phyloP scores from a whole-genome alignment of 495 filamentous ascomycete species.

The Neurospora sp. region DNA sequence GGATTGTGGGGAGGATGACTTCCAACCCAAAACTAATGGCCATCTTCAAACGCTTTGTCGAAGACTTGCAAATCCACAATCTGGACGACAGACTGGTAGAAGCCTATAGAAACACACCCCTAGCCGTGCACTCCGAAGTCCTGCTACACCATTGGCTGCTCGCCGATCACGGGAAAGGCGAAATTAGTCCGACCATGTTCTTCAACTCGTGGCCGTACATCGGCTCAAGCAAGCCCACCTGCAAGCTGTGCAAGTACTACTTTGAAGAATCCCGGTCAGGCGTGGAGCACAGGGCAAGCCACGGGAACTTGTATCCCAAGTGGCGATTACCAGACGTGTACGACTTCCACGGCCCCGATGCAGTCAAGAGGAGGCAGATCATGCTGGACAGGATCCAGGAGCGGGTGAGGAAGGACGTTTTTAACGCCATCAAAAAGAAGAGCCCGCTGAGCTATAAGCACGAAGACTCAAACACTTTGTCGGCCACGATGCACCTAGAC shows the following conservation, averaged over 20 bases:
- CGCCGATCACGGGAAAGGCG: background rate
- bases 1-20: too few species aligned
- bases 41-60: background rate
- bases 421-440: background rate
- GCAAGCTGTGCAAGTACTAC: slow-evolving; percentile 16
- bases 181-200: slow-evolving; percentile 2
- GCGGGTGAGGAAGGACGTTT: too few species aligned
- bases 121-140: slow-evolving; percentile 12
- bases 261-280: slow-evolving; percentile 5
- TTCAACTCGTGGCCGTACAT: slow-evolving; percentile 18
- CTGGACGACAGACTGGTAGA: background rate
- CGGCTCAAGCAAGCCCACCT: slow-evolving; percentile 20
- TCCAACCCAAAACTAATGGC: background rate
- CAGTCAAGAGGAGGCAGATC: background rate
- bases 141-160: slow-evolving; percentile 1
- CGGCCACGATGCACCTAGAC: background rate
- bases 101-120: background rate
- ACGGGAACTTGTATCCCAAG: slow-evolving; percentile 13
- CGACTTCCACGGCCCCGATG: background rate
- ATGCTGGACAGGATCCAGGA: background rate
- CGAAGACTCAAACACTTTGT: background rate
- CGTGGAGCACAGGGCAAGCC: slow-evolving; percentile 3
- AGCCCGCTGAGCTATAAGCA: background rate
- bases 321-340: slow-evolving; percentile 15
- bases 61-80: background rate